Conservation (phyloP, 2,329 filamentous ascomycete genomes). For the Hypomyces rosellus region DNA sequence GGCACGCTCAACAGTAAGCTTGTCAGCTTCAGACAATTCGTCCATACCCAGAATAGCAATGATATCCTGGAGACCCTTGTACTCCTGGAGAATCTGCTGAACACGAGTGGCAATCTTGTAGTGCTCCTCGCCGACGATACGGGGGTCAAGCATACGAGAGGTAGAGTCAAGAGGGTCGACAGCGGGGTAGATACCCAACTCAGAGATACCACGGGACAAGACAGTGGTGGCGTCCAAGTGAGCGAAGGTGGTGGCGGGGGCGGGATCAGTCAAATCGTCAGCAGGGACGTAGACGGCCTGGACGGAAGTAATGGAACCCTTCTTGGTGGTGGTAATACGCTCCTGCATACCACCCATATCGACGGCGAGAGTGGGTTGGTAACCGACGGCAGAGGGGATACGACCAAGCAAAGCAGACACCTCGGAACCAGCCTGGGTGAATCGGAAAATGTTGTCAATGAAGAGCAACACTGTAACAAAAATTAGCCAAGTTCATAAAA, state of each 20-base stretch:
- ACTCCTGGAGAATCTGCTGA: slow-evolving; percentile 99
- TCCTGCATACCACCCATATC: slow-evolving; percentile 99
- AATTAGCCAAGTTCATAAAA: slow-evolving; percentile 4
- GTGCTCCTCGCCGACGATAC: slow-evolving; percentile 97
- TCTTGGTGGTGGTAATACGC: slow-evolving; percentile 98
- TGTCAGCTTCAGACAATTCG: slow-evolving; percentile 97
- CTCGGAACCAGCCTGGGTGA: slow-evolving; percentile 99
- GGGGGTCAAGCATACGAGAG: slow-evolving; percentile 98
- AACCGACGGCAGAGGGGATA: slow-evolving; percentile 99
- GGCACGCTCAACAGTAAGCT: slow-evolving; percentile 99
- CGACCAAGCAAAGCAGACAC: slow-evolving; percentile 98
- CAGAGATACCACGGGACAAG: slow-evolving; percentile 99
- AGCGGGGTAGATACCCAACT: slow-evolving; percentile 99
- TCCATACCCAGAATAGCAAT: slow-evolving; percentile 99
- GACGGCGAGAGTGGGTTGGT: slow-evolving; percentile 96
- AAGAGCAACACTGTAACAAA: slow-evolving; percentile 74
- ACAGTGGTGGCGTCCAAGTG: slow-evolving; percentile 99
- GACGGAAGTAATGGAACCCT: slow-evolving; percentile 99
- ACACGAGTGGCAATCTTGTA: slow-evolving; percentile 91
- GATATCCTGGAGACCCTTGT: slow-evolving; percentile 99
- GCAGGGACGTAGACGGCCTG: slow-evolving; percentile 99
- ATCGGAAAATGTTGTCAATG: slow-evolving; percentile 99
- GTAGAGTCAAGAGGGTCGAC: slow-evolving; percentile 99
- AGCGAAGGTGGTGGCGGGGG: slow-evolving; percentile 97
- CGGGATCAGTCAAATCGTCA: slow-evolving; percentile 99